Evolutionary conservation across 2,329 filamentous ascomycete genomes (phyloP), one percentile per base, ranked within the genome.

Genomic region (Tolypocladium cylindrosporum): DNA sequence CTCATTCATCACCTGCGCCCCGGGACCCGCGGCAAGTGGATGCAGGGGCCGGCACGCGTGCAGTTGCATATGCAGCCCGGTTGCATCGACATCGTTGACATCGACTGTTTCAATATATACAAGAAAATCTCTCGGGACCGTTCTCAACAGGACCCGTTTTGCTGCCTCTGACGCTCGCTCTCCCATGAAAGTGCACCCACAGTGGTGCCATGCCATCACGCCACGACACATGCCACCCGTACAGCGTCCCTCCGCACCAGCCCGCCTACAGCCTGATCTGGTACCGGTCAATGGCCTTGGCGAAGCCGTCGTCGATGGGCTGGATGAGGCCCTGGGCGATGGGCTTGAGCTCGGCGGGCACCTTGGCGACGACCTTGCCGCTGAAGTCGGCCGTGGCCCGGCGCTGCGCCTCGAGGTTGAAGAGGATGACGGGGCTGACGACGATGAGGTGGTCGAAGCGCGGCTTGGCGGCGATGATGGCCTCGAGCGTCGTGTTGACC

Each of bases 381-480:
- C 71, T 71, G 45, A 78, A 71, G 11, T 73, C 67, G 31, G 66
- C 64, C 0, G 75, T 75, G 0, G 77, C 74, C 1, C 64, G 60
- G 63, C 73, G 71, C 67, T 79, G 69, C 8, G 71, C 59, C 57
- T 73, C 63, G 34, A 82, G 62, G 59, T 73, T 75, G 19, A 75
- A 50, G 43, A 77, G 65, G 41, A 80, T 76, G 41, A 77, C 63
- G 0, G 77, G 75, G 53, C 67, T 71, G 34, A 79, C 70, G 41
- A 80, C 61, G 1, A 76, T 56, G 7, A 78, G 64, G 43, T 67
- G 66, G 61, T 78, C 73, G 58, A 80, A 81, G 60, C 76, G 74
- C 24, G 66, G 69, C 66, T 78, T 77, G 36, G 70, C 64, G 13
- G 58, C 63, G 59, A 77, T 67, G 27, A 79, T 64, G n/a, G 68